A percentile compares a stretch with the other conserved stretches of the same genome.
Conservation (phyloP, 257 asterid species). For the Schizonepeta tenuifolia region DNA sequence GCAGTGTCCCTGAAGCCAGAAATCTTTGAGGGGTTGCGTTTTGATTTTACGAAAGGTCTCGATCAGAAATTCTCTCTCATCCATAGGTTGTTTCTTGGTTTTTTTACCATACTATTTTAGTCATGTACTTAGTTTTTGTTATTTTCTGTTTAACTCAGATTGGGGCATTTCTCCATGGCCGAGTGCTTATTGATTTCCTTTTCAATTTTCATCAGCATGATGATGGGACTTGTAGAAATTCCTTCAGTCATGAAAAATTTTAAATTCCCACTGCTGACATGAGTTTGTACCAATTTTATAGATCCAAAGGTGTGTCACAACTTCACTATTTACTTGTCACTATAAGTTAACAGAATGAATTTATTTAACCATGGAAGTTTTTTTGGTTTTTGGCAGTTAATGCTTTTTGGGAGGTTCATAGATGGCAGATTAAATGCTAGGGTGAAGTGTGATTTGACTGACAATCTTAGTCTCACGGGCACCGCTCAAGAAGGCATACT, state of each 20-base stretch:
- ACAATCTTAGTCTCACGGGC: slow-evolving; percentile 82
- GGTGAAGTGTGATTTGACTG: slow-evolving; percentile 86
- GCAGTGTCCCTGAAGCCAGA: no score
- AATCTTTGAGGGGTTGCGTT: slow-evolving; percentile 99
- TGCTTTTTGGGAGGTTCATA: slow-evolving; percentile 86
- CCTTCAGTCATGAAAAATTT: slow-evolving; percentile 86
- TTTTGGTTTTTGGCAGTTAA: slow-evolving; percentile 60
- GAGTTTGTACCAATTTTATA: slow-evolving; percentile 90
- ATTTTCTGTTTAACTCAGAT: not conserved
- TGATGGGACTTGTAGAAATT: slow-evolving; percentile 95
- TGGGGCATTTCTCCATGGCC: not conserved
- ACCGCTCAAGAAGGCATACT: slow-evolving; percentile 75
- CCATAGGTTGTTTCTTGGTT: slow-evolving; percentile 70
- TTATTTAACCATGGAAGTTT: slow-evolving; percentile 33
- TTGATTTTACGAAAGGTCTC: slow-evolving; percentile 92
- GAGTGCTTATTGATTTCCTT: slow-evolving; percentile 21
- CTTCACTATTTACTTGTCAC: slow-evolving; percentile 21
- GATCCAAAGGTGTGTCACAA: slow-evolving; percentile 72
- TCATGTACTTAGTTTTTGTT: not conserved
- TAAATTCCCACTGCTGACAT: slow-evolving; percentile 88
- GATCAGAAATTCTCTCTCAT: slow-evolving; percentile 88
- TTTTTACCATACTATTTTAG: slow-evolving; percentile 2
- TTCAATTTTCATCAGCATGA: slow-evolving; percentile 57
- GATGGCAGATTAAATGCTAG: slow-evolving; percentile 97
- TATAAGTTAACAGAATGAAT: not conserved